phyloP scores from a whole-genome alignment of 768 basidiomycete species.

The Sarcodon aspratus region DNA sequence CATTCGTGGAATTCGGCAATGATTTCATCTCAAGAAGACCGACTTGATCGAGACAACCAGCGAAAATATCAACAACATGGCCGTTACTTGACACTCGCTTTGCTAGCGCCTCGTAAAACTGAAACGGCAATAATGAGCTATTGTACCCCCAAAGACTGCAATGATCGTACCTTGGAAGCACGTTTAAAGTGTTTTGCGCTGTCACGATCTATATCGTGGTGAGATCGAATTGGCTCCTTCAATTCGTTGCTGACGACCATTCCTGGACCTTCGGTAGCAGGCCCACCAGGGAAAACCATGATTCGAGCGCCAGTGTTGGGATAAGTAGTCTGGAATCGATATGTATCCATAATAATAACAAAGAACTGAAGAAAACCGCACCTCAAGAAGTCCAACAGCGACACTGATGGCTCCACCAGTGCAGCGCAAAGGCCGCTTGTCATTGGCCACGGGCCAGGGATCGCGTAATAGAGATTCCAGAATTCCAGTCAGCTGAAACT shows the following conservation, averaged over 20 bases:
- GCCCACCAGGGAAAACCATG: conserved; percentile 93
- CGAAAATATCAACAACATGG: conserved; percentile 90
- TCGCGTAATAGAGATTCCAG: conserved; percentile 81
- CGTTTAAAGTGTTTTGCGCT: conserved; percentile 96
- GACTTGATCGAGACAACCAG: conserved; percentile 96
- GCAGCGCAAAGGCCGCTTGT: conserved; percentile 87
- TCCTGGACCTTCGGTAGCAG: conserved; percentile 93
- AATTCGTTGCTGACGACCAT: conserved; percentile 94
- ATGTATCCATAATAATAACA: neutral
- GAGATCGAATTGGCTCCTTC: conserved; percentile 94
- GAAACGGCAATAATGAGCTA: conserved; percentile 3
- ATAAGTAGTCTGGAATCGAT: conserved; percentile 56
- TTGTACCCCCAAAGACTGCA: neutral
- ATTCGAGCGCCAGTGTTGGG: conserved; percentile 94
- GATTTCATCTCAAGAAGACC: conserved; percentile 97
- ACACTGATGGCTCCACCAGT: conserved; percentile 93
- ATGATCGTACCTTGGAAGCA: conserved; percentile 68
- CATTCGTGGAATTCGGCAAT: conserved; percentile 90
- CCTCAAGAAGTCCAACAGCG: conserved; percentile 86
- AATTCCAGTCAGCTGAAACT: conserved; percentile 92
- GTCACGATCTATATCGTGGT: conserved; percentile 97
- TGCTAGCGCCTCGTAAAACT: conserved; percentile 95
- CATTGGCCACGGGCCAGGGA: conserved; percentile 95
- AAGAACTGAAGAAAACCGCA: conserved; percentile 14
- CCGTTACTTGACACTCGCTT: conserved; percentile 92